phyloP scores from a whole-genome alignment of 2,329 filamentous ascomycete genomes.

The Sporothrix luriei region DNA sequence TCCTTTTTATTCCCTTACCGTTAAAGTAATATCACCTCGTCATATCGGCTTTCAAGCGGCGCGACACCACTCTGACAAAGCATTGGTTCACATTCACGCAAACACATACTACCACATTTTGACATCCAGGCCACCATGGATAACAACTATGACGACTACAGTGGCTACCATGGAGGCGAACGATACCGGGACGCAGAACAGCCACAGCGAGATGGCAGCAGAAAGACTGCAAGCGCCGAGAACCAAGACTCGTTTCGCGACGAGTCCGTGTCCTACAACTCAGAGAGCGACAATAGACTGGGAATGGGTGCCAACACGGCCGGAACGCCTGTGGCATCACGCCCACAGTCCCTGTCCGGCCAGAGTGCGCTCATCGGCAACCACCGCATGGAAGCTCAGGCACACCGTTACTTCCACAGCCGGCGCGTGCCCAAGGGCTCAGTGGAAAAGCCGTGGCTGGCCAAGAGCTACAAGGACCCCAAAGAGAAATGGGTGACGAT shows the following conservation, averaged over 20 bases:
- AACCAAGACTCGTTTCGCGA: conserved; percentile 48
- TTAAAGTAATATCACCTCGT: not conserved
- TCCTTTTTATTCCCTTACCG: not conserved
- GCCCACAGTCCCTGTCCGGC: conserved; percentile 43
- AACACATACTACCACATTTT: not conserved
- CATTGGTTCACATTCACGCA: too few relatives aligned
- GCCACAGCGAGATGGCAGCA: not conserved
- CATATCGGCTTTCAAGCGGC: too few relatives aligned
- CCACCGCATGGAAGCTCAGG: conserved; percentile 44
- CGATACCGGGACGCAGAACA: conserved; percentile 41
- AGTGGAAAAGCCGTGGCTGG: conserved; percentile 74
- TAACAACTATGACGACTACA: conserved; percentile 13
- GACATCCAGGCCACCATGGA: conserved; percentile 33
- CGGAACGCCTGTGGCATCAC: conserved; percentile 41
- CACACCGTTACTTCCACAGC: conserved; percentile 70
- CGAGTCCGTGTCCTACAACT: conserved; percentile 43
- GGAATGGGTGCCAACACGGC: conserved; percentile 28
- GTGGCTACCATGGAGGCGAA: conserved; percentile 43
- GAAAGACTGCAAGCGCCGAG: not conserved
- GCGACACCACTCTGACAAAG: too few relatives aligned
- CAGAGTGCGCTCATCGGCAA: conserved; percentile 43
- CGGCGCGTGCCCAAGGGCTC: conserved; percentile 71
- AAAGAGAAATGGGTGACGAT: conserved; percentile 87
- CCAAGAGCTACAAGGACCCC: conserved; percentile 63
- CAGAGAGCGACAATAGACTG: conserved; percentile 33